A percentile compares a stretch with the other conserved stretches of the same genome.
These are phyloP conservation scores for Ceratocystis ficicola DNA, from an alignment of 2,329 filamentous ascomycete genomes.

Conservation along the genomic window DNA sequence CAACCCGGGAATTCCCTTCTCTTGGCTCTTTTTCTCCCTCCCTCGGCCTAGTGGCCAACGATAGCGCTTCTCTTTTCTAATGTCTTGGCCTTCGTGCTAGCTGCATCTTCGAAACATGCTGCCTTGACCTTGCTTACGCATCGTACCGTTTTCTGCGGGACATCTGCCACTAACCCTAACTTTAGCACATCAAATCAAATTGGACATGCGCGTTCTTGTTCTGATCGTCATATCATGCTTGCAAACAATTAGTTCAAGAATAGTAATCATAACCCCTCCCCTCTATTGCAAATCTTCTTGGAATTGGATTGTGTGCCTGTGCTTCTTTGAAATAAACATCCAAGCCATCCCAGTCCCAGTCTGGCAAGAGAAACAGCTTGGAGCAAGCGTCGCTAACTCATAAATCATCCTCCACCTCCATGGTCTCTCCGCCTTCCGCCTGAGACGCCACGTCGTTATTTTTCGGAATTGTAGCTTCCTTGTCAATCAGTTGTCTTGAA, in stretches of 20 bases:
- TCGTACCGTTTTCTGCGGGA: not conserved
- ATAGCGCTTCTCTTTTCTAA: too few relatives aligned
- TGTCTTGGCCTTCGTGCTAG: not conserved
- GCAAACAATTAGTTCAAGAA: constrained; percentile 1
- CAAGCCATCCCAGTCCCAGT: not conserved
- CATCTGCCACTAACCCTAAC: not conserved
- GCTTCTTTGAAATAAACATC: not conserved
- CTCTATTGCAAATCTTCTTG: not conserved
- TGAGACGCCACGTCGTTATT: constrained; percentile 43
- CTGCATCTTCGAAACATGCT: not conserved
- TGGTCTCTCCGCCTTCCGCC: constrained; percentile 44
- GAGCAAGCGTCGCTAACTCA: constrained; percentile 24
- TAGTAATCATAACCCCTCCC: constrained; percentile 1
- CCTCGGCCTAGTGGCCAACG: not conserved
- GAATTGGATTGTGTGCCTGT: not conserved
- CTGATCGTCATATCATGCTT: not conserved
- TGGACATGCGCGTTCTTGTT: not conserved
- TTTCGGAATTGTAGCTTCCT: constrained; percentile 85
- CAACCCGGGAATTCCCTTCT: constrained; percentile 12
- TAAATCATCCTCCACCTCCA: constrained; percentile 57
- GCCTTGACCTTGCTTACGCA: not conserved
- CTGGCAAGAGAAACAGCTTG: not conserved
- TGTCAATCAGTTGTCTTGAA: constrained; percentile 98
- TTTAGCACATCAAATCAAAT: not conserved
- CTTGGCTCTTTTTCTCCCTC: not conserved